Percentiles rank a stretch among this genome's conserved stretches.
These are phyloP conservation scores for Globisporangium viniferum DNA, from an alignment of 352 stramenopile species.

Conservation along the genomic window DNA sequence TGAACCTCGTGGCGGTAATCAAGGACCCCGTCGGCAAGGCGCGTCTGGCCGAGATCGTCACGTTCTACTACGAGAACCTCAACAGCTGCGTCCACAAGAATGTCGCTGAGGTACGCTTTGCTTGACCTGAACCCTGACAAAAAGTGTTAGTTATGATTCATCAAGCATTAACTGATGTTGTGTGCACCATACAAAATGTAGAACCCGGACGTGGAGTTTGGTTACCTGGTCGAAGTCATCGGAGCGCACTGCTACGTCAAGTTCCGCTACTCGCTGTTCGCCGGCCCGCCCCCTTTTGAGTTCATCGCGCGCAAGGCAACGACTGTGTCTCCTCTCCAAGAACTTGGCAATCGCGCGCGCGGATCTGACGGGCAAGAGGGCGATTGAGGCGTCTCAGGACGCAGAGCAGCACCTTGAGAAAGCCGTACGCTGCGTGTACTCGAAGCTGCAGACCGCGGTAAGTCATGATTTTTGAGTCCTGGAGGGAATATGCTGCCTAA, in stretches of 20 bases:
- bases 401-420: background rate
- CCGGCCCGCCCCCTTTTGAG: conserved; percentile 35
- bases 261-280: conserved; percentile 44
- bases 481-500: background rate
- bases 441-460: background rate
- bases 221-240: conserved; percentile 14
- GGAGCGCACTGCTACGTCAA: conserved; percentile 38
- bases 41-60: conserved; percentile 16
- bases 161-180: background rate
- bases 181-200: background rate
- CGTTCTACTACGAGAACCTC: conserved; percentile 33
- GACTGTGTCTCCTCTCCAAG: conserved; percentile 12
- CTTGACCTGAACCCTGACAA: background rate
- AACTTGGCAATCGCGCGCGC: conserved; percentile 21
- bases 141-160: background rate
- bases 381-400: background rate
- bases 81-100: conserved; percentile 20
- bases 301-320: conserved; percentile 25
- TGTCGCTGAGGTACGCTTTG: conserved; percentile 17
- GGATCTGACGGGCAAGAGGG: background rate
- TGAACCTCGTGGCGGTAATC: background rate
- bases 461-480: background rate
- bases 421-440: background rate
- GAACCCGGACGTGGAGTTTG: conserved; percentile 6
- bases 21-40: background rate